Percentiles rank a stretch among this genome's conserved stretches.
phyloP scores from a whole-genome alignment of 768 basidiomycete species.

The Psilocybe tampanensis region DNA sequence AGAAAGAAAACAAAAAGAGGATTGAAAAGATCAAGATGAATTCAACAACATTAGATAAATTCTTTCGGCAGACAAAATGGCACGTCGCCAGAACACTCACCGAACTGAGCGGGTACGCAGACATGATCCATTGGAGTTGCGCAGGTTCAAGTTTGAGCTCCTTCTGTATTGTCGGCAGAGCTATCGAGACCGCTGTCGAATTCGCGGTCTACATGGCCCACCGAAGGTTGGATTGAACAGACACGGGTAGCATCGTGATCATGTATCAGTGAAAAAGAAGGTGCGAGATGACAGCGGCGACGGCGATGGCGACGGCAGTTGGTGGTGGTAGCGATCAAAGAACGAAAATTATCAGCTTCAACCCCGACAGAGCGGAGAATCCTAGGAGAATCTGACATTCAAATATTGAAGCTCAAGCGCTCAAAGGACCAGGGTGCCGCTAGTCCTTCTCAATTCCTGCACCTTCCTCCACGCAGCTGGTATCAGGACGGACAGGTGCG shows the following conservation, averaged over 20 bases:
- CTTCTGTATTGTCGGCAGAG: constrained; percentile 52
- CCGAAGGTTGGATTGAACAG: too few species aligned
- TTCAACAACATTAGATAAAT: neutral
- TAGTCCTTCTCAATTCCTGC: too few species aligned
- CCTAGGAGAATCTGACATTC: too few species aligned
- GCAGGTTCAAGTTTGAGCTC: constrained; percentile 51
- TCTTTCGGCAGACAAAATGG: neutral
- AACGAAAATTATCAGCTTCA: neutral
- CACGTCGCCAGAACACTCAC: constrained; percentile 31
- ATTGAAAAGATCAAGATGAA: neutral
- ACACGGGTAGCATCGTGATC: too few species aligned
- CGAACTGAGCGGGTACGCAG: constrained; percentile 69
- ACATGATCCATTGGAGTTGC: constrained; percentile 65
- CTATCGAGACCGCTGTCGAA: constrained; percentile 50
- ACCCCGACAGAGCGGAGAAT: too few species aligned
- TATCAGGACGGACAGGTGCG: too few species aligned
- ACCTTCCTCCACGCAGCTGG: too few species aligned
- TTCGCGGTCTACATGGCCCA: constrained; percentile 35
- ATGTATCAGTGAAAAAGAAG: too few species aligned
- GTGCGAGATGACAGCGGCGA: neutral
- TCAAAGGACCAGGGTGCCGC: too few species aligned
- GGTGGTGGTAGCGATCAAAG: neutral
- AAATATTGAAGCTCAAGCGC: too few species aligned
- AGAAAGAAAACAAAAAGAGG: neutral
- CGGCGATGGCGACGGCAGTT: neutral